A percentile compares a stretch with the other conserved stretches of the same genome.
phyloP scores from a whole-genome alignment of 768 basidiomycete genomes.

The Naganishia vishniacii region DNA sequence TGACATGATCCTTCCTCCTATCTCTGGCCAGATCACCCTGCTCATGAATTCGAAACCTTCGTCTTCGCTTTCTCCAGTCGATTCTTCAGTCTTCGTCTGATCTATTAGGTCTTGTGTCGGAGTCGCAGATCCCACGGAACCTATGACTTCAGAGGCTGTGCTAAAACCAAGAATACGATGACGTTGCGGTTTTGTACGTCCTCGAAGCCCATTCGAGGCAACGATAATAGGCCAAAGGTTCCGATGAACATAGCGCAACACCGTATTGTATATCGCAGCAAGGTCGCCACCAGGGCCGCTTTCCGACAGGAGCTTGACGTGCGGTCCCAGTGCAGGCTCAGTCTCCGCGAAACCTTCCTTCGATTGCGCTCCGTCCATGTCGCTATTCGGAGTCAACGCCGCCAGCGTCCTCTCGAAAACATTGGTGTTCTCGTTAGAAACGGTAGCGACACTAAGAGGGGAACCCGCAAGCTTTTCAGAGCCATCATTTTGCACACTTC shows the following conservation, averaged over 20 bases:
- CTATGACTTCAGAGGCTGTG: not conserved
- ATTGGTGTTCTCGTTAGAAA: not conserved
- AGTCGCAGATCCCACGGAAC: not conserved
- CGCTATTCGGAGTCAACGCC: slow-evolving; percentile 29
- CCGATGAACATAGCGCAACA: slow-evolving; percentile 40
- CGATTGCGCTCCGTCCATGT: not conserved
- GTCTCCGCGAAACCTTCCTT: not conserved
- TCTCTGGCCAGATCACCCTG: slow-evolving; percentile 81
- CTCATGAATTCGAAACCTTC: slow-evolving; percentile 75
- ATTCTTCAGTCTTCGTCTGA: not conserved
- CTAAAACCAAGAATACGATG: not conserved
- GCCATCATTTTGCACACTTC: not conserved
- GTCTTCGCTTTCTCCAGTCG: slow-evolving; percentile 26
- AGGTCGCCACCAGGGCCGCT: slow-evolving; percentile 4
- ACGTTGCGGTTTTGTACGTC: slow-evolving; percentile 43
- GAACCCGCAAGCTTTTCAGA: not conserved
- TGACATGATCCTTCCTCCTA: slow-evolving; percentile 71
- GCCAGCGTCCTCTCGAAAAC: slow-evolving; percentile 17
- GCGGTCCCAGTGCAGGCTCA: not conserved
- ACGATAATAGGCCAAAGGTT: slow-evolving; percentile 71
- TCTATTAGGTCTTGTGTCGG: slow-evolving; percentile 48
- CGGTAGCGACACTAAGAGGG: not conserved
- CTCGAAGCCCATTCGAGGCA: slow-evolving; percentile 60
- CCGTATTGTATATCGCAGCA: slow-evolving; percentile 11
- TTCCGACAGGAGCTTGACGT: not conserved